These are phyloP conservation scores for Digitaria exilis DNA, from an alignment of 202 grass and related monocot genomes.

Conservation along the genomic window DNA sequence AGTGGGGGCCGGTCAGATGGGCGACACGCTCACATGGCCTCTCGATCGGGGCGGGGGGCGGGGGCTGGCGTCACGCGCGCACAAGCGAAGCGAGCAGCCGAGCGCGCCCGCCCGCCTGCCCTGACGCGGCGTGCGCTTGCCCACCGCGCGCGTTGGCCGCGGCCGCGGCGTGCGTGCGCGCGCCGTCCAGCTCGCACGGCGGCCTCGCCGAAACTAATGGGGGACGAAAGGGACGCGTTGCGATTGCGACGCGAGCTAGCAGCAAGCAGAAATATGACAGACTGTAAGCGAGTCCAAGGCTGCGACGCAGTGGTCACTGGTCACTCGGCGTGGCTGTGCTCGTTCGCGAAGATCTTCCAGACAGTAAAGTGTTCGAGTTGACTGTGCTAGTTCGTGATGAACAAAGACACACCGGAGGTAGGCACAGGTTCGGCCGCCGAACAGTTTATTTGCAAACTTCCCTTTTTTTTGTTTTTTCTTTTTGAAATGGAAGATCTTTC, in stretches of 20 bases:
- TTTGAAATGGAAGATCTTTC: too few species aligned
- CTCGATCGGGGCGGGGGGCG: slow-evolving; percentile 1
- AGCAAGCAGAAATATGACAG: too few species aligned
- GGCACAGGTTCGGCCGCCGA: too few species aligned
- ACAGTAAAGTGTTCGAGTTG: too few species aligned
- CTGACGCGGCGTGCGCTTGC: slow-evolving; percentile 13
- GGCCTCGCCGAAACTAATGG: slow-evolving; percentile 1
- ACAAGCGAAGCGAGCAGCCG: not conserved
- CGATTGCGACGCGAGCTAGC: not conserved
- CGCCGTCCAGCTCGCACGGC: slow-evolving; percentile 10
- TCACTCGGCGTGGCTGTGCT: too few species aligned
- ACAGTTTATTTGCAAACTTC: too few species aligned
- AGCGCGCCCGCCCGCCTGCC: not conserved
- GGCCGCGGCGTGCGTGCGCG: not conserved
- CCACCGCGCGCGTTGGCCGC: not conserved
- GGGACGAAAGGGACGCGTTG: too few species aligned
- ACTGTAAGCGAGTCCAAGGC: not conserved
- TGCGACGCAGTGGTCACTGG: too few species aligned
- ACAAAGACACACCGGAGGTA: too few species aligned
- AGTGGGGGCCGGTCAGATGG: slow-evolving; percentile 38
- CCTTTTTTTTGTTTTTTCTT: too few species aligned
- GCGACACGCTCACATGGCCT: slow-evolving; percentile 48
- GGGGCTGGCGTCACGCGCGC: slow-evolving; percentile 31
- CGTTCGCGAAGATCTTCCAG: too few species aligned
- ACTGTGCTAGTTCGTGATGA: too few species aligned